Conservation (phyloP, 2,329 filamentous ascomycete genomes). For the Penicillium sp. region DNA sequence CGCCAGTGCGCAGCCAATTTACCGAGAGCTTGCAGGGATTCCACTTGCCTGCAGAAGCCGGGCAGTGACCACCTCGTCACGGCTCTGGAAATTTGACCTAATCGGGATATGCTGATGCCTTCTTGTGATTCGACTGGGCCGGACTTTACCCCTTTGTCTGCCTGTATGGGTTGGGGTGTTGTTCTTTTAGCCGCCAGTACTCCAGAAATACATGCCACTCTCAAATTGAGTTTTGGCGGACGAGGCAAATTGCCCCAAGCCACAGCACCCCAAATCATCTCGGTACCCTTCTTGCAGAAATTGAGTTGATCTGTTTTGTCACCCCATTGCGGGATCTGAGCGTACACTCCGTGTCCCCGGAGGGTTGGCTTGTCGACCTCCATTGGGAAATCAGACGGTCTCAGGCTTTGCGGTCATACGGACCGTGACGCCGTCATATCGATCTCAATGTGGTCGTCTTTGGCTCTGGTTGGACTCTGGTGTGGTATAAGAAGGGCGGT, state of each 20-base stretch:
- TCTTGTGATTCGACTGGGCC: not conserved
- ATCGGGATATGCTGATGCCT: not conserved
- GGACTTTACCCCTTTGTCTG: not conserved
- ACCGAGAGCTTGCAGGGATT: not conserved
- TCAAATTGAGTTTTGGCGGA: not conserved
- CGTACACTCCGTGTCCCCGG: slow-evolving; percentile 26
- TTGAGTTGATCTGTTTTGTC: not conserved
- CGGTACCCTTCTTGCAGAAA: not conserved
- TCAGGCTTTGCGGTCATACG: slow-evolving; percentile 8
- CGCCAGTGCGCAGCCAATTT: not conserved
- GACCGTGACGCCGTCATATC: slow-evolving; percentile 14
- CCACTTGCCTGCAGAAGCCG: not conserved
- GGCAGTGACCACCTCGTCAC: slow-evolving; percentile 3
- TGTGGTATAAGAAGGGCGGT: slow-evolving; percentile 9
- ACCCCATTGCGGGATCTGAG: not conserved
- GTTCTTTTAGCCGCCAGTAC: not conserved
- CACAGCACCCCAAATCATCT: not conserved
- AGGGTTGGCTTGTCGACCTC: slow-evolving; percentile 7
- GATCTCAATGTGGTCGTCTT: not conserved
- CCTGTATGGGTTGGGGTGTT: not conserved
- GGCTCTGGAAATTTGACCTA: not conserved
- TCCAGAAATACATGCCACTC: not conserved
- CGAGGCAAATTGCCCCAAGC: not conserved
- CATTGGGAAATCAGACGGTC: slow-evolving; percentile 10
- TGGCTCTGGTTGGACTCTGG: not conserved